Evolutionary conservation across 176 grass and related monocot genomes (phyloP).

Genomic region (Dactylis glomerata): DNA sequence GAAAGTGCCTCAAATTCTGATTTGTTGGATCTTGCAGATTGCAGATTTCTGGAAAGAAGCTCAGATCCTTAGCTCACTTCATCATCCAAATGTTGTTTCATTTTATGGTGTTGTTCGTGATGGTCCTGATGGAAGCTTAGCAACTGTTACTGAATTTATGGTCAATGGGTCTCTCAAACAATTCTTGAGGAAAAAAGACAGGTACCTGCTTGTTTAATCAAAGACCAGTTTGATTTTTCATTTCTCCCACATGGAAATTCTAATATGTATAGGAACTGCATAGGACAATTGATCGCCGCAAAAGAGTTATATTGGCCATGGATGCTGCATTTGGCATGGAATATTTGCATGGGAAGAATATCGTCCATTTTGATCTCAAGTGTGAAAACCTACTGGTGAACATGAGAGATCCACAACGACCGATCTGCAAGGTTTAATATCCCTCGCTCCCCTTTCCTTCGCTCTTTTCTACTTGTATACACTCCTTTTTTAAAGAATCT

Average conservation of each 20-base stretch:
- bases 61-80: constrained; percentile 79
- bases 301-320: constrained; percentile 96
- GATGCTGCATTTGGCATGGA: constrained; percentile 99
- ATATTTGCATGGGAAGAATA: constrained; percentile 96
- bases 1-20: constrained; percentile 24
- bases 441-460: neutral
- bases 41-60: constrained; percentile 99
- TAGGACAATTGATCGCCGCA: constrained; percentile 95
- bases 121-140: constrained; percentile 83
- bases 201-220: constrained; percentile 41
- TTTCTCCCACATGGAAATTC: constrained; percentile 16
- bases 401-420: constrained; percentile 91
- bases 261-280: constrained; percentile 12
- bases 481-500: neutral
- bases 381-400: constrained; percentile 97
- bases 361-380: constrained; percentile 98
- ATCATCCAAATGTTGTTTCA: constrained; percentile 98
- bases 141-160: constrained; percentile 97
- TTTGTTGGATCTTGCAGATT: constrained; percentile 58
- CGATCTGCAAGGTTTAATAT: constrained; percentile 79
- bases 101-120: constrained; percentile 99
- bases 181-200: constrained; percentile 92
- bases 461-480: neutral
- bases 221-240: constrained; percentile 10
- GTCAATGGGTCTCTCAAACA: constrained; percentile 99